phyloP scores from a whole-genome alignment of 2,329 filamentous ascomycete genomes.

The Aspergillus viridinutans region DNA sequence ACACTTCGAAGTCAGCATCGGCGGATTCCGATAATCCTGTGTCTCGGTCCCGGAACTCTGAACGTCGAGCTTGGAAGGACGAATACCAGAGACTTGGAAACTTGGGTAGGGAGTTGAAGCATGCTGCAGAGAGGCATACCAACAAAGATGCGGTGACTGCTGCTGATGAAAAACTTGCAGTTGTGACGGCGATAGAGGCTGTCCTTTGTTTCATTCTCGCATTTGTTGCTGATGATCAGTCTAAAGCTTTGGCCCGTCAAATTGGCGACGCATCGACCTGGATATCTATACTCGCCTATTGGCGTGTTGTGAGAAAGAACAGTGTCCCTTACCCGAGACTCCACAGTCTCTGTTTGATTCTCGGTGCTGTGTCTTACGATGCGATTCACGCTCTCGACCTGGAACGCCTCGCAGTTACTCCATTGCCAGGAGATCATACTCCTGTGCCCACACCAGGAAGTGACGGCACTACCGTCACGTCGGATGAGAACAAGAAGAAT shows the following conservation, averaged over 20 bases:
- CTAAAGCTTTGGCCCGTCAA: slow-evolving; percentile 34
- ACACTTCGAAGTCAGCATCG: slow-evolving; percentile 25
- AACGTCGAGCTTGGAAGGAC: slow-evolving; percentile 41
- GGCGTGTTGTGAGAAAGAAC: slow-evolving; percentile 41
- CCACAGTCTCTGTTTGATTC: slow-evolving; percentile 41
- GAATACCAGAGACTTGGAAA: slow-evolving; percentile 40
- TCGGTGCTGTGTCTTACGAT: slow-evolving; percentile 46
- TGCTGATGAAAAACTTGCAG: slow-evolving; percentile 35
- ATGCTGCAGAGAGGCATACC: slow-evolving; percentile 38
- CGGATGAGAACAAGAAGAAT: slow-evolving; percentile 35
- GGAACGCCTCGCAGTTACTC: slow-evolving; percentile 39
- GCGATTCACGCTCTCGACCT: slow-evolving; percentile 43
- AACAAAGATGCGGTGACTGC: slow-evolving; percentile 26
- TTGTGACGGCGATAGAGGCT: slow-evolving; percentile 41
- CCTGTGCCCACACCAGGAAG: slow-evolving; percentile 42
- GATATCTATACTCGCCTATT: slow-evolving; percentile 46
- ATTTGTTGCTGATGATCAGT: slow-evolving; percentile 41
- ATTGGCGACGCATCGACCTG: slow-evolving; percentile 40
- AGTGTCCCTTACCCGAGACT: slow-evolving; percentile 38
- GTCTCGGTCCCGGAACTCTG: slow-evolving; percentile 26
- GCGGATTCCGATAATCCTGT: slow-evolving; percentile 20
- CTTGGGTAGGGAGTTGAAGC: slow-evolving; percentile 45
- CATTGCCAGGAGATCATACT: slow-evolving; percentile 37
- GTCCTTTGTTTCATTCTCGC: slow-evolving; percentile 47
- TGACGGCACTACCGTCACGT: slow-evolving; percentile 35